Percentiles rank a stretch among this genome's conserved stretches.
Conservation (phyloP, 345 rosid species). For the Citrus maxima region DNA sequence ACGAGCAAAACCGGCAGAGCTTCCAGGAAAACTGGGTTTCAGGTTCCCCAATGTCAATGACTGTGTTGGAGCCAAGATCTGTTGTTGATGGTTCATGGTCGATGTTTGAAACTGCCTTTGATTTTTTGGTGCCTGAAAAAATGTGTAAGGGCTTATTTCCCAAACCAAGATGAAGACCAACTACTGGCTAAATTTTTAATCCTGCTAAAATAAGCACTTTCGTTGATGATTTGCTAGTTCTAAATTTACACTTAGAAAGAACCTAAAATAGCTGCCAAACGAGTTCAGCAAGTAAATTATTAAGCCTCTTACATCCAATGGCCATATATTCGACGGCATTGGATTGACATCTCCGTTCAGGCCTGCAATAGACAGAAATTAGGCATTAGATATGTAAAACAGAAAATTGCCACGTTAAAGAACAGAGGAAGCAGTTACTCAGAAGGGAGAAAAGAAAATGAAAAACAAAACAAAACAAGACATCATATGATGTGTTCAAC, state of each 20-base stretch:
- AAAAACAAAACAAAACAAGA: neutral
- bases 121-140: conserved; percentile 15
- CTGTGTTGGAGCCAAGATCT: neutral
- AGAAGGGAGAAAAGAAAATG: neutral
- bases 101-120: conserved; percentile 10
- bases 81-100: conserved; percentile 9
- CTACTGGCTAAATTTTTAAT: neutral
- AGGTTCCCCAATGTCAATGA: conserved; percentile 1
- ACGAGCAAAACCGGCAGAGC: conserved; percentile 10
- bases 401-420: neutral
- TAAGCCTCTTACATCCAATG: conserved; percentile 17
- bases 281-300: neutral
- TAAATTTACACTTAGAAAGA: neutral
- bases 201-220: neutral
- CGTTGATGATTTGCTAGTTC: neutral
- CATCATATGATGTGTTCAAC: neutral
- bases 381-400: neutral
- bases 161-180: neutral
- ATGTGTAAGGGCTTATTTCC: neutral
- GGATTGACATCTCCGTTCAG: conserved; percentile 7
- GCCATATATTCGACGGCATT: conserved; percentile 5
- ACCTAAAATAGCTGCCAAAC: neutral
- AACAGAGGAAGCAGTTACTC: neutral
- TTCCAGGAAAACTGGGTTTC: conserved; percentile 7
- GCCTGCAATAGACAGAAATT: conserved; percentile 14